Percentiles rank a stretch among this genome's conserved stretches.
These are phyloP conservation scores for Trichosporon sp. DNA, from an alignment of 1,284 basidiomycete species.

Conservation along the genomic window DNA sequence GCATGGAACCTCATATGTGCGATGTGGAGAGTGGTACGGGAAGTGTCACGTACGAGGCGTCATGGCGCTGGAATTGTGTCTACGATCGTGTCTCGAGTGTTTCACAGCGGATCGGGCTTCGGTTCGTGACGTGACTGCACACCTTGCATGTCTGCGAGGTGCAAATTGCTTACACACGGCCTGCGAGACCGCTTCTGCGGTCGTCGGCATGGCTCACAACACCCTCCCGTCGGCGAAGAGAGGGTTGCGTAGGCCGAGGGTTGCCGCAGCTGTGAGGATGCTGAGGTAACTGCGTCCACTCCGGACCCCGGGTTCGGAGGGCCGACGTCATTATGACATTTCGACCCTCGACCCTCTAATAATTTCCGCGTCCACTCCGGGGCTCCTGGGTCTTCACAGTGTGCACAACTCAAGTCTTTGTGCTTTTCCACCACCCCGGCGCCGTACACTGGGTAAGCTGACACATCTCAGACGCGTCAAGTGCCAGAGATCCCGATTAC, in stretches of 20 bases:
- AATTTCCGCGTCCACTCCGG: not conserved
- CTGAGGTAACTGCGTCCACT: constrained; percentile 1
- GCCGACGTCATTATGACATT: not conserved
- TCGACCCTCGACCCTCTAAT: not conserved
- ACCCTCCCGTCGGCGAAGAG: not conserved
- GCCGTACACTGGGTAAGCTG: not conserved
- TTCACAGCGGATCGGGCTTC: too few relatives aligned
- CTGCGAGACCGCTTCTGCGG: not conserved
- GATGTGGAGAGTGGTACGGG: too few relatives aligned
- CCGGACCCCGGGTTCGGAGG: not conserved
- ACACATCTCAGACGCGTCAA: constrained; percentile 15
- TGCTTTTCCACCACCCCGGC: not conserved
- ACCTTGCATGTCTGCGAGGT: not conserved
- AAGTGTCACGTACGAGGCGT: too few relatives aligned
- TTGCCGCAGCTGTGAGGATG: not conserved
- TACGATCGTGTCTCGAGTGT: not conserved
- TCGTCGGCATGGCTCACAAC: not conserved
- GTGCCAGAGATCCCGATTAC: not conserved
- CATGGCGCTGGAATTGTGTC: too few relatives aligned
- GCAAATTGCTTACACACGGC: not conserved
- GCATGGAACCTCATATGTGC: not conserved
- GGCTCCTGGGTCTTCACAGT: too few relatives aligned
- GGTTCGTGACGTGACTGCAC: too few relatives aligned
- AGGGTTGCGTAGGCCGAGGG: not conserved
- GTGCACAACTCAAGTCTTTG: too few relatives aligned